phyloP scores from a whole-genome alignment of 208 protist species.

The Tritrichomonas foetus region DNA sequence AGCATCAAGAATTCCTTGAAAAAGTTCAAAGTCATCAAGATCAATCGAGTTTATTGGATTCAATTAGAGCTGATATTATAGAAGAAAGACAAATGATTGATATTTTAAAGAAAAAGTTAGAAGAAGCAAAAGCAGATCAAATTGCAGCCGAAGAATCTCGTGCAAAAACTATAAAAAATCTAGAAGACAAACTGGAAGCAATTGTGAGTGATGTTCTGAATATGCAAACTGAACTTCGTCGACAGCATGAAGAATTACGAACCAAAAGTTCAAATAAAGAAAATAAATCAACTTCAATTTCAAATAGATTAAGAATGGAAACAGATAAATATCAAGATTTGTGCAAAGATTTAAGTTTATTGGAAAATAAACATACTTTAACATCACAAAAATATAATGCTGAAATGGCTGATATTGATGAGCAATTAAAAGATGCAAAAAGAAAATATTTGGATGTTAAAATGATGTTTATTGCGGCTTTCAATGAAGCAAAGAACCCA shows the following conservation, averaged over 20 bases:
- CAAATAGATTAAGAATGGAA: no score
- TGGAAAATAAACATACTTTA: no score
- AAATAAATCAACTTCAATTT: no score
- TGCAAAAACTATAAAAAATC: not conserved
- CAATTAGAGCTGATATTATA: not conserved
- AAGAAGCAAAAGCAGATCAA: not conserved
- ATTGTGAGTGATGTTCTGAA: not conserved
- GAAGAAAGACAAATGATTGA: not conserved
- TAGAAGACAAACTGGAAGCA: not conserved
- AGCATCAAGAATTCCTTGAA: not conserved
- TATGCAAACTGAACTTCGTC: no score
- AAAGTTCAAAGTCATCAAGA: not conserved
- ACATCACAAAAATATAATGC: no score
- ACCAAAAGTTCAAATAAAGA: no score
- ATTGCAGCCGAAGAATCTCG: not conserved
- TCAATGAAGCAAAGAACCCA: not conserved
- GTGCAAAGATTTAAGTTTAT: no score
- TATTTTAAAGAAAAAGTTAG: not conserved
- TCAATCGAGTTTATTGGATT: not conserved
- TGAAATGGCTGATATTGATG: no score
- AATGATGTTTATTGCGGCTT: not conserved
- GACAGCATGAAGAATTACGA: no score
- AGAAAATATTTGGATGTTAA: no score
- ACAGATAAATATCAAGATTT: no score
- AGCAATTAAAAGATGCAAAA: no score